Conservation (phyloP, 805 yeast species). For the Candida palmyrensis region DNA sequence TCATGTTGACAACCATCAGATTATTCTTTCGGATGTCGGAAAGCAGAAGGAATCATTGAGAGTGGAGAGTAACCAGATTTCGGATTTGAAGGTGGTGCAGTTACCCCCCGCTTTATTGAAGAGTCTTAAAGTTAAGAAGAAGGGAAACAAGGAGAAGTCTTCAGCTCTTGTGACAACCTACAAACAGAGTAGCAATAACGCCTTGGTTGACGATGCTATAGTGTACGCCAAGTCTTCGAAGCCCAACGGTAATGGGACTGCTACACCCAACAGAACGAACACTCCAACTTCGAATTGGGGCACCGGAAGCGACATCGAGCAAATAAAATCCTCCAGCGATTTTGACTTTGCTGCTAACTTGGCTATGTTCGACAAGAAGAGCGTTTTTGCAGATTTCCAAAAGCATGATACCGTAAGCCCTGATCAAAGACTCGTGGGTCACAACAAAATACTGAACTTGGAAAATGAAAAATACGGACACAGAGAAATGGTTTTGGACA, state of each 20-base stretch:
- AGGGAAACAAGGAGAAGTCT: conserved; percentile 12
- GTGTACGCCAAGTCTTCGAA: conserved; percentile 14
- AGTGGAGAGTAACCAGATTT: conserved; percentile 31
- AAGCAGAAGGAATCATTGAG: conserved; percentile 9
- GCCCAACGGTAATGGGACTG: too few species aligned
- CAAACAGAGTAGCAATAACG: conserved; percentile 1
- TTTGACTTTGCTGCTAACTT: conserved; percentile 84
- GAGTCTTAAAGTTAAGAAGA: conserved; percentile 12
- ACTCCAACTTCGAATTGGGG: conserved; percentile 32
- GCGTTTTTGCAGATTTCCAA: conserved; percentile 74
- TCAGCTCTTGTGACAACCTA: conserved; percentile 7
- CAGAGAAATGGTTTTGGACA: conserved; percentile 68
- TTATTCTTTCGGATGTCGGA: conserved; percentile 19
- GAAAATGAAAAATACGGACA: conserved; percentile 50
- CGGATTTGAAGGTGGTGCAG: conserved; percentile 52
- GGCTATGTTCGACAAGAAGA: conserved; percentile 73
- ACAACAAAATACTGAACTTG: conserved; percentile 47
- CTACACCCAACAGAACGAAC: neutral
- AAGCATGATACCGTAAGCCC: conserved; percentile 58
- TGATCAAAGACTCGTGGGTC: conserved; percentile 64
- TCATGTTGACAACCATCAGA: conserved; percentile 23
- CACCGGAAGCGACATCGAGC: conserved; percentile 36
- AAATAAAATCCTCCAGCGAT: conserved; percentile 50
- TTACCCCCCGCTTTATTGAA: conserved; percentile 37
- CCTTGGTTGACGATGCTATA: conserved; percentile 23